Evolutionary conservation across 2,329 filamentous ascomycete species (phyloP).

Genomic region (Alternaria viburni): DNA sequence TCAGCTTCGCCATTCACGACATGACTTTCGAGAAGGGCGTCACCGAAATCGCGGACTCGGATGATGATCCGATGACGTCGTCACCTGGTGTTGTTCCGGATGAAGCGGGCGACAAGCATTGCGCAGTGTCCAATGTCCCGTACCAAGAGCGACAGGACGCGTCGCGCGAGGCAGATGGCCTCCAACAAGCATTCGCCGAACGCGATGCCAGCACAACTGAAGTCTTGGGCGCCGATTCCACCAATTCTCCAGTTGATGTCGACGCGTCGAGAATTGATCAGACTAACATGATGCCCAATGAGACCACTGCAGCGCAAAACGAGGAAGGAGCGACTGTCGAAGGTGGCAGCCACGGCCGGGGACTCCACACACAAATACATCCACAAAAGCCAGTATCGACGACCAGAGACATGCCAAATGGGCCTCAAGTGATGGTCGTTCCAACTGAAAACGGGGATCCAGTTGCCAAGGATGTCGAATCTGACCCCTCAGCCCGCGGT

Average conservation of each 20-base stretch:
- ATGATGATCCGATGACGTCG: slow-evolving; percentile 41
- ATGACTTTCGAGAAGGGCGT: slow-evolving; percentile 31
- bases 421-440: not conserved
- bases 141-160: slow-evolving; percentile 30
- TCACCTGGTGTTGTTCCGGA: slow-evolving; percentile 27
- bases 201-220: slow-evolving; percentile 12
- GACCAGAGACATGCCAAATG: not conserved
- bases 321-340: not conserved
- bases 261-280: slow-evolving; percentile 9
- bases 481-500: not conserved
- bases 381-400: not conserved
- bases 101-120: slow-evolving; percentile 30
- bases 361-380: not conserved
- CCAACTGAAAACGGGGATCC: not conserved
- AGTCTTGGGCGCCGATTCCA: slow-evolving; percentile 19
- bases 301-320: not conserved
- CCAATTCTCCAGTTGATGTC: slow-evolving; percentile 16
- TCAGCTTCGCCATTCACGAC: slow-evolving; percentile 10
- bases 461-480: not conserved
- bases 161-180: slow-evolving; percentile 16
- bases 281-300: slow-evolving; percentile 13
- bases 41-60: slow-evolving; percentile 42
- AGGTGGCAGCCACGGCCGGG: not conserved
- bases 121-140: slow-evolving; percentile 10
- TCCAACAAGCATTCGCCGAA: slow-evolving; percentile 21